phyloP scores from a whole-genome alignment of 2,329 filamentous ascomycete species.

The Pyrenochaeta sp. region DNA sequence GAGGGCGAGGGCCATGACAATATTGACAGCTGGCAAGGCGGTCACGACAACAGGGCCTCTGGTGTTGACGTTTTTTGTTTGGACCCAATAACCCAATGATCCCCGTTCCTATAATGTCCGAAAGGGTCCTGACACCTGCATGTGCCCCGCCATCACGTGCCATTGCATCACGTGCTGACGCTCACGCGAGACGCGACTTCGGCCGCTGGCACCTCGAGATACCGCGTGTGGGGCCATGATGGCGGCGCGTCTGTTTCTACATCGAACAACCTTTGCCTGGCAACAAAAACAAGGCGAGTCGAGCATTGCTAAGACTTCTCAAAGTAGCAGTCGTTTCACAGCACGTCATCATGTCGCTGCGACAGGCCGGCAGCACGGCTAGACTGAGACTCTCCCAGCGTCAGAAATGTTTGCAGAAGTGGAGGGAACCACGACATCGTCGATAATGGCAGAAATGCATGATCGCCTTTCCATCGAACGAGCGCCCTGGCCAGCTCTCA shows the following conservation, averaged over 20 bases:
- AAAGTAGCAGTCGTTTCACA: constrained; percentile 14
- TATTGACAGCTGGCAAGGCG: constrained; percentile 19
- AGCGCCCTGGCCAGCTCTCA: not conserved
- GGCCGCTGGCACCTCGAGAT: not conserved
- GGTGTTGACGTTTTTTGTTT: constrained; percentile 1
- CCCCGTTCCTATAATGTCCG: not conserved
- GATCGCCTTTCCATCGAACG: not conserved
- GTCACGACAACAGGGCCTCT: constrained; percentile 9
- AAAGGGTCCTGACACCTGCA: constrained; percentile 1
- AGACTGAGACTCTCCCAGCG: constrained; percentile 27
- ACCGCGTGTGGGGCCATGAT: not conserved
- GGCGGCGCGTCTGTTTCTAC: not conserved
- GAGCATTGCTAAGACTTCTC: not conserved
- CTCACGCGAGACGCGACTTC: not conserved
- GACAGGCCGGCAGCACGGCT: not conserved
- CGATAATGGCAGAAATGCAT: constrained; percentile 2
- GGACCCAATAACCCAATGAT: too few relatives aligned
- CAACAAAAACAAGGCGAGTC: not conserved
- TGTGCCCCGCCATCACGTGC: not conserved
- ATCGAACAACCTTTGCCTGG: not conserved
- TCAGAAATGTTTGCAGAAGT: constrained; percentile 32
- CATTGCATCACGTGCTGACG: not conserved
- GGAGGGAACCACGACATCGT: constrained; percentile 16
- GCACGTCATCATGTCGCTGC: constrained; percentile 8
- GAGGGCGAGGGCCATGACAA: not conserved